A percentile compares a stretch with the other conserved stretches of the same genome.
phyloP scores from a whole-genome alignment of 1,139 yeast species.

The Spencermartinsiella ligniputridi region DNA sequence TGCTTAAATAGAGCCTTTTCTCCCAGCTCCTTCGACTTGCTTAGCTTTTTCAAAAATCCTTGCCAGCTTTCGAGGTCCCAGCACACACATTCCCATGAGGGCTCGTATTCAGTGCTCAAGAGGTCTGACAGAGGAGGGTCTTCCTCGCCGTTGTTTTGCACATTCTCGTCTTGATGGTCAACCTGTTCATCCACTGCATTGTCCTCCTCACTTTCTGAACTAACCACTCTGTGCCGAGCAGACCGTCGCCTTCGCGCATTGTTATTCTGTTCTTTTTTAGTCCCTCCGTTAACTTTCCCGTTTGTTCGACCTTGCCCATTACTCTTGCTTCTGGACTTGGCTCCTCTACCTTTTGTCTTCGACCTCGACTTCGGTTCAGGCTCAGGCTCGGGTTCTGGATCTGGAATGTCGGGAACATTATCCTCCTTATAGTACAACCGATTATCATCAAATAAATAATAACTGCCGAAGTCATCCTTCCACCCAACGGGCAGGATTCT shows the following conservation, averaged over 20 bases:
- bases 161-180: slow-evolving; percentile 9
- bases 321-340: background rate
- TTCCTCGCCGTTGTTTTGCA: slow-evolving; percentile 11
- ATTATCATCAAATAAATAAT: slow-evolving; percentile 35
- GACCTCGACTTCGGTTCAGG: slow-evolving; percentile 7
- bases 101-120: slow-evolving; percentile 25
- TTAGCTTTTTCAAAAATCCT: slow-evolving; percentile 22
- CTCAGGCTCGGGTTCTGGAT: slow-evolving; percentile 12
- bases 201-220: slow-evolving; percentile 8
- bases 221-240: slow-evolving; percentile 8
- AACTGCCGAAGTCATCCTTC: slow-evolving; percentile 28
- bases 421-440: slow-evolving; percentile 30
- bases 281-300: background rate
- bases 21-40: slow-evolving; percentile 16
- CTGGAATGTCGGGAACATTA: slow-evolving; percentile 21
- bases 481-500: slow-evolving; percentile 34
- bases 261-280: too few species aligned
- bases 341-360: background rate
- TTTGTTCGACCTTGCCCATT: background rate
- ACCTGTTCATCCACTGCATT: slow-evolving; percentile 10
- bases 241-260: slow-evolving; percentile 1
- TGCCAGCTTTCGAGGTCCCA: slow-evolving; percentile 31
- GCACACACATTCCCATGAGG: slow-evolving; percentile 34
- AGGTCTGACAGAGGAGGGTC: slow-evolving; percentile 20
- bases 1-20: slow-evolving; percentile 21